Conservation (phyloP, 1,284 basidiomycete species). For the Marasmius fiardii region DNA sequence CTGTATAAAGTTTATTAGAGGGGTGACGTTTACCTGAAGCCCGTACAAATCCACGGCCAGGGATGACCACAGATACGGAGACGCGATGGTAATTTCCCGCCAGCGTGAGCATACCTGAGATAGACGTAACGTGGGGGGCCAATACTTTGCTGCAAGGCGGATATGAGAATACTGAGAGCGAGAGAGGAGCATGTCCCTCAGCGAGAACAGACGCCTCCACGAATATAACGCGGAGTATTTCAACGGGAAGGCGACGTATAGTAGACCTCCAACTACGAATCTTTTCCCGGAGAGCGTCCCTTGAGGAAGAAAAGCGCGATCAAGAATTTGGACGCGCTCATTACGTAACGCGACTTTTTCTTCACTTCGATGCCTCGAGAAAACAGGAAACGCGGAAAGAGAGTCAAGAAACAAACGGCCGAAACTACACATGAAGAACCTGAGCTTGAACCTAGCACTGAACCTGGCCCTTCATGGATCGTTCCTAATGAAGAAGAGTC, state of each 20-base stretch:
- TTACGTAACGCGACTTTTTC: background rate
- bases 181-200: too few relatives aligned
- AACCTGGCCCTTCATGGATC: slow-evolving; percentile 65
- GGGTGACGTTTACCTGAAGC: background rate
- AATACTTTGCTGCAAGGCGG: background rate
- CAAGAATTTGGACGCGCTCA: background rate
- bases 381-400: slow-evolving; percentile 74
- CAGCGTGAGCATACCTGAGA: background rate
- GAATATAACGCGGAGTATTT: too few relatives aligned
- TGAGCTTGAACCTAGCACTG: slow-evolving; percentile 12
- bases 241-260: too few relatives aligned
- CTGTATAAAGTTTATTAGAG: too few relatives aligned
- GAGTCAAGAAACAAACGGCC: slow-evolving; percentile 53
- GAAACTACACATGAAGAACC: slow-evolving; percentile 12
- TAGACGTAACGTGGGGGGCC: background rate
- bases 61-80: background rate
- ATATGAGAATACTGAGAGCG: background rate
- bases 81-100: background rate
- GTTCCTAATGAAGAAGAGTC: slow-evolving; percentile 36
- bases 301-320: background rate
- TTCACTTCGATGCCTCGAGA: slow-evolving; percentile 61
- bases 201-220: too few relatives aligned
- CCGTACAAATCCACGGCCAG: background rate
- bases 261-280: too few relatives aligned
- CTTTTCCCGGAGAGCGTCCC: too few relatives aligned